These are phyloP conservation scores for Penicillium coprophilum DNA, from an alignment of 495 filamentous ascomycete species.

Conservation along the genomic window DNA sequence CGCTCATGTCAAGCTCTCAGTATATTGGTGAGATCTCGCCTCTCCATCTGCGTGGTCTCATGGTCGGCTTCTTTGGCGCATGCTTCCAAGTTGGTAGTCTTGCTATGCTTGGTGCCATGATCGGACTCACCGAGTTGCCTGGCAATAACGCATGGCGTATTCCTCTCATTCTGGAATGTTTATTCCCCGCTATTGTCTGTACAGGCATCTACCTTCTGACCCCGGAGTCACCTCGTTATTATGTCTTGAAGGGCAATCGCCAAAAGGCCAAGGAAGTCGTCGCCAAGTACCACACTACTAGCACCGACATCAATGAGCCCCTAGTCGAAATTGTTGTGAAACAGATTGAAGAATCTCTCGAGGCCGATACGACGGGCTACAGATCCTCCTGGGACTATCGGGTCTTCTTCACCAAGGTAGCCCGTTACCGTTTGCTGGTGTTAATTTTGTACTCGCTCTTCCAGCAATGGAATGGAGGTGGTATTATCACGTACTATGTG, in stretches of 20 bases:
- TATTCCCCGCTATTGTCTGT: conserved; percentile 43
- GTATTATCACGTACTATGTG: conserved; percentile 44
- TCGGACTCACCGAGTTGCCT: conserved; percentile 30
- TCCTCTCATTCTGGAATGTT: conserved; percentile 37
- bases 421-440: conserved; percentile 38
- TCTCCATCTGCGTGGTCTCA: conserved; percentile 43
- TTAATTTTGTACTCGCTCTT: conserved; percentile 43
- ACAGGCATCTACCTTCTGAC: conserved; percentile 37
- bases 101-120: conserved; percentile 37
- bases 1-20: conserved; percentile 41
- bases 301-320: conserved; percentile 36
- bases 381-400: conserved; percentile 39
- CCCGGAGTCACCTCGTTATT: conserved; percentile 44
- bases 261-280: conserved; percentile 37
- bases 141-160: conserved; percentile 37
- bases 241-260: conserved; percentile 38
- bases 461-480: conserved; percentile 47
- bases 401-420: conserved; percentile 38
- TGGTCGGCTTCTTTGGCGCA: conserved; percentile 46
- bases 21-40: conserved; percentile 47
- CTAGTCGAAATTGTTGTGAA: conserved; percentile 39
- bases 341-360: conserved; percentile 44
- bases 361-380: conserved; percentile 28
- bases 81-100: conserved; percentile 45
- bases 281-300: conserved; percentile 41